phyloP scores from a whole-genome alignment of 176 grass and related monocot species.

The Ampelocalamus luodianensis region DNA sequence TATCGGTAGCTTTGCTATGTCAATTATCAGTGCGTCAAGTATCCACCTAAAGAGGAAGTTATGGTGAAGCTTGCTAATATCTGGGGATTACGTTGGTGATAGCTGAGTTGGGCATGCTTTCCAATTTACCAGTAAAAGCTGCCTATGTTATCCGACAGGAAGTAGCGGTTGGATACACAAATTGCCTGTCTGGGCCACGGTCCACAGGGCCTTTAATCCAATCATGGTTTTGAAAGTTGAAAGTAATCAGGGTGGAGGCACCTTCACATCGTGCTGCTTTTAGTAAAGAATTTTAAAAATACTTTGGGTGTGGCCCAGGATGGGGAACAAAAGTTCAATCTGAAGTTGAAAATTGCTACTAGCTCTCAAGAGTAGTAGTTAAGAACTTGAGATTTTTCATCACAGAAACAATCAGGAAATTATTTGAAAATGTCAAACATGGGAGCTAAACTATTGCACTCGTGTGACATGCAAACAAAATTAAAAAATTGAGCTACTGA shows the following conservation, averaged over 20 bases:
- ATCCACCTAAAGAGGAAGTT: background rate
- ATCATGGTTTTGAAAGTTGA: conserved; percentile 44
- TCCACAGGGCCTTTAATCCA: conserved; percentile 19
- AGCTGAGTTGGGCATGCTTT: conserved; percentile 18
- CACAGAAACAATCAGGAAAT: conserved; percentile 10
- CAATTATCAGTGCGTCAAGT: background rate
- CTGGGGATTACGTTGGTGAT: background rate
- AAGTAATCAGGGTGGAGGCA: conserved; percentile 20
- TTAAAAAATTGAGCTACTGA: conserved; percentile 25
- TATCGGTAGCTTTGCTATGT: background rate
- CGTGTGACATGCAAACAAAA: background rate
- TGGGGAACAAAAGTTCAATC: background rate
- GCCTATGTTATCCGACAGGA: background rate
- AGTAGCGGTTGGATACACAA: conserved; percentile 17
- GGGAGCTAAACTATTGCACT: conserved; percentile 11
- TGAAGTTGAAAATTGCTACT: conserved; percentile 28
- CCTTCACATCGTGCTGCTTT: conserved; percentile 28
- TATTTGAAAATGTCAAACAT: conserved; percentile 2
- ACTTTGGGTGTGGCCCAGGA: conserved; percentile 14
- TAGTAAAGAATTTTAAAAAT: background rate
- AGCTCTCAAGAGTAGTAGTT: conserved; percentile 10
- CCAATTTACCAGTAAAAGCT: conserved; percentile 11
- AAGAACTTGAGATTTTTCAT: conserved; percentile 24
- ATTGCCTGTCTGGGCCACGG: background rate
- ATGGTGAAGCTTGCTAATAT: conserved; percentile 14